Conservation (phyloP, 768 basidiomycete species). For the Sporobolomyces roseus region DNA sequence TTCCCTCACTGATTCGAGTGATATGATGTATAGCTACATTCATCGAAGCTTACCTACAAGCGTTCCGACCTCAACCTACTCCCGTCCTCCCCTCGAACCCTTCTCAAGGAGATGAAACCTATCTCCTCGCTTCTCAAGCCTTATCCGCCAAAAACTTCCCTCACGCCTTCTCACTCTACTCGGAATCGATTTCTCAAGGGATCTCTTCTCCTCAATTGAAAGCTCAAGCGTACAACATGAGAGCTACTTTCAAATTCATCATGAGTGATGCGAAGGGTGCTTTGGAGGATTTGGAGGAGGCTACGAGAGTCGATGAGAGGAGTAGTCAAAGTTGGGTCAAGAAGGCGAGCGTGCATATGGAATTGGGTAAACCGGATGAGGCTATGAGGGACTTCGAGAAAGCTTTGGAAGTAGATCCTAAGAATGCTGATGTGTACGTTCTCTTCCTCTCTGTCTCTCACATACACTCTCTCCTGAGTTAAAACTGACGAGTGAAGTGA, state of each 20-base stretch:
- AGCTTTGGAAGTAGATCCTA: constrained; percentile 72
- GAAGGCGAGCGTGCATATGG: constrained; percentile 96
- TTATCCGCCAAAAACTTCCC: constrained; percentile 77
- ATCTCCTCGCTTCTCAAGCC: constrained; percentile 74
- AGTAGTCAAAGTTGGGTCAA: constrained; percentile 90
- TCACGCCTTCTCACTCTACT: constrained; percentile 71
- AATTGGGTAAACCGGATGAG: constrained; percentile 69
- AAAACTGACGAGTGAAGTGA: background rate
- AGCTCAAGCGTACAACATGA: constrained; percentile 84
- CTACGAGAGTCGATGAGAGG: constrained; percentile 62
- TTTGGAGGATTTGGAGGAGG: constrained; percentile 74
- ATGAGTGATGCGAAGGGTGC: constrained; percentile 76
- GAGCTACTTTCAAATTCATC: constrained; percentile 96
- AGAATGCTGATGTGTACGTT: constrained; percentile 74
- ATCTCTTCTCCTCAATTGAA: constrained; percentile 61
- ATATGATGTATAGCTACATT: constrained; percentile 56
- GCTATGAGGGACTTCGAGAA: constrained; percentile 89
- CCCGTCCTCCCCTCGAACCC: constrained; percentile 68
- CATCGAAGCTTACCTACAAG: constrained; percentile 91
- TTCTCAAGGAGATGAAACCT: constrained; percentile 74
- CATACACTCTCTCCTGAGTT: background rate
- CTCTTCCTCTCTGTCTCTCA: background rate
- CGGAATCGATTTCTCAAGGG: constrained; percentile 82
- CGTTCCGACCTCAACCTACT: constrained; percentile 76
- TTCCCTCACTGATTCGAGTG: background rate